phyloP scores from a whole-genome alignment of 768 basidiomycete species.

The Pholiota microspora region DNA sequence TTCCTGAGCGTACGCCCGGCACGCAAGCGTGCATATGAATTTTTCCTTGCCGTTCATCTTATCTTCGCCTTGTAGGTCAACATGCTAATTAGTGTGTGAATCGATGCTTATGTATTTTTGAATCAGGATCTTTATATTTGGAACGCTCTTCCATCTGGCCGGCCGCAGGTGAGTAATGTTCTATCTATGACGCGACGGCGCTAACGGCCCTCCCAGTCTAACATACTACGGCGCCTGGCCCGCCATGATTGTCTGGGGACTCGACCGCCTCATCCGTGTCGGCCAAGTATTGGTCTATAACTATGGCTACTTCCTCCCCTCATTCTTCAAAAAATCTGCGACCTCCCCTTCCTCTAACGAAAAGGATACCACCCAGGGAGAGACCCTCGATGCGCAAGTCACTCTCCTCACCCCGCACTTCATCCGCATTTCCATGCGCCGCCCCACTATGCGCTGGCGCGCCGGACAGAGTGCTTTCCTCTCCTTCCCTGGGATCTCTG shows the following conservation, averaged over 20 bases:
- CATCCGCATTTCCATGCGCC: constrained; percentile 44
- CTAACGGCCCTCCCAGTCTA: constrained; percentile 19
- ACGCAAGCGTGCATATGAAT: constrained; percentile 45
- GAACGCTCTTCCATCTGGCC: constrained; percentile 39
- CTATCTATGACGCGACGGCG: not conserved
- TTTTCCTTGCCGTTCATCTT: constrained; percentile 51
- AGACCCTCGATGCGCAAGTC: constrained; percentile 33
- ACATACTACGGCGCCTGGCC: constrained; percentile 45
- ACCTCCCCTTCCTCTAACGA: too few relatives aligned
- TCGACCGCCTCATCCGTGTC: constrained; percentile 52
- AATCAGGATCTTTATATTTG: constrained; percentile 34
- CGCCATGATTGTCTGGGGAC: constrained; percentile 49
- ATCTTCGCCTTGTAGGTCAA: constrained; percentile 33
- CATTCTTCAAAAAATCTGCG: too few relatives aligned
- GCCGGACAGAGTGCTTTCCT: constrained; percentile 58
- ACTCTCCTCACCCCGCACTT: constrained; percentile 25
- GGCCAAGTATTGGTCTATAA: constrained; percentile 44
- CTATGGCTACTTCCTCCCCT: constrained; percentile 33
- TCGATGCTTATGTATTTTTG: too few relatives aligned
- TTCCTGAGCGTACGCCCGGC: constrained; percentile 48
- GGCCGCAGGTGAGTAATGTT: constrained; percentile 25
- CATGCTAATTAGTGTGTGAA: too few relatives aligned
- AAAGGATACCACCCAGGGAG: not conserved
- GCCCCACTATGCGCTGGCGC: constrained; percentile 42
- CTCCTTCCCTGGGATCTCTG: constrained; percentile 39